These are phyloP conservation scores for Kazachstania sp. DNA, from an alignment of 1,139 yeast genomes.

Conservation along the genomic window DNA sequence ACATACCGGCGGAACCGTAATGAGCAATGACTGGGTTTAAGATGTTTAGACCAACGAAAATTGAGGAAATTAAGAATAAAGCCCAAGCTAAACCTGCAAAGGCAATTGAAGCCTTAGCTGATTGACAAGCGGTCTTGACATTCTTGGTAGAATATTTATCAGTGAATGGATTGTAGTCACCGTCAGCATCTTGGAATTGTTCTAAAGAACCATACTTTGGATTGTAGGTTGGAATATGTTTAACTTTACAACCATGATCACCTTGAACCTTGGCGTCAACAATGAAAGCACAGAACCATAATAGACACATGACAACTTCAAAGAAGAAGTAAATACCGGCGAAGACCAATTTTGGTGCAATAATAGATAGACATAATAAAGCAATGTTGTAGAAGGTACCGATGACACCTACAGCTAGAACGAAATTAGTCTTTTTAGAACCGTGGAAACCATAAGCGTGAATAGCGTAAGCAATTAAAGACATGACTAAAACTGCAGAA, in stretches of 20 bases:
- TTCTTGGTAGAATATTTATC: constrained; percentile 12
- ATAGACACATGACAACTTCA: constrained; percentile 16
- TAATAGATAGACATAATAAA: constrained; percentile 8
- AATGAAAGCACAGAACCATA: constrained; percentile 25
- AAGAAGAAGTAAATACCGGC: constrained; percentile 16
- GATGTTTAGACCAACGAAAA: constrained; percentile 26
- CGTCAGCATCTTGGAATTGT: constrained; percentile 9
- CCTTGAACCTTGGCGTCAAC: constrained; percentile 23
- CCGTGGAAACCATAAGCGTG: constrained; percentile 14
- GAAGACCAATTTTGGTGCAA: constrained; percentile 12
- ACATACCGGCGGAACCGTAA: constrained; percentile 17
- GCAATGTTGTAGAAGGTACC: constrained; percentile 17
- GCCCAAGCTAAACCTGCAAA: constrained; percentile 30
- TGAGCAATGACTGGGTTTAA: constrained; percentile 20
- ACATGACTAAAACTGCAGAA: constrained; percentile 20
- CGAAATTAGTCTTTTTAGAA: constrained; percentile 20
- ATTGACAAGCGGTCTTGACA: constrained; percentile 19
- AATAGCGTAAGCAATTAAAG: constrained; percentile 18
- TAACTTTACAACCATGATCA: constrained; percentile 14
- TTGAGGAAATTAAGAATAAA: constrained; percentile 20
- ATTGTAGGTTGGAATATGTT: constrained; percentile 7
- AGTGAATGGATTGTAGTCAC: constrained; percentile 18
- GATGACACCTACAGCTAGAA: constrained; percentile 21
- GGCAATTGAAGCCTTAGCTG: constrained; percentile 32
- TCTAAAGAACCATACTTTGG: constrained; percentile 14